phyloP scores from a whole-genome alignment of 148 eudicot species.

The Oxyria digyna region DNA sequence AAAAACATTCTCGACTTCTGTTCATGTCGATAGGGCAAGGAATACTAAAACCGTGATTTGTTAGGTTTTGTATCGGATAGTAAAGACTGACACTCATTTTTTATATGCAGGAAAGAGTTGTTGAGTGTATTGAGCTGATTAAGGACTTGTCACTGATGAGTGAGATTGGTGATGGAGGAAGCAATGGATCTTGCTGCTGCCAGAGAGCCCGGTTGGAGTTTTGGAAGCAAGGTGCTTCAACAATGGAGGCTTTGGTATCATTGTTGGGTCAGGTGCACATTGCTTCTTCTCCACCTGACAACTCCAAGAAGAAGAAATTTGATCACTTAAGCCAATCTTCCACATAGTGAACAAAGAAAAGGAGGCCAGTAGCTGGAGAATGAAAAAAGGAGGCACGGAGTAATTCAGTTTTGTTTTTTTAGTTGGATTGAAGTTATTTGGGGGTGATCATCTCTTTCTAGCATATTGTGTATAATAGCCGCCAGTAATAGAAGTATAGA shows the following conservation, averaged over 20 bases:
- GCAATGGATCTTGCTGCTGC: slow-evolving; percentile 15
- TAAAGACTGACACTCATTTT: too few relatives aligned
- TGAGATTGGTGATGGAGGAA: slow-evolving; percentile 4
- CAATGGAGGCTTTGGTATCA: slow-evolving; percentile 32
- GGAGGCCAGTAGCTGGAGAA: background rate
- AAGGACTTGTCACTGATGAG: slow-evolving; percentile 22
- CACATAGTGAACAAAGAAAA: background rate
- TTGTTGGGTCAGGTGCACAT: slow-evolving; percentile 22
- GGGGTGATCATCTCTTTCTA: too few relatives aligned
- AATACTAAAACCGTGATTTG: background rate
- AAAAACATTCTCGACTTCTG: too few relatives aligned
- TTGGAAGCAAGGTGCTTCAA: slow-evolving; percentile 56
- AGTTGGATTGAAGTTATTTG: slow-evolving; percentile 20
- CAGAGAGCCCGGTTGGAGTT: slow-evolving; percentile 58
- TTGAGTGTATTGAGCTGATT: slow-evolving; percentile 45
- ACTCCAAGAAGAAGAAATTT: slow-evolving; percentile 37
- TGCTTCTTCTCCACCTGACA: slow-evolving; percentile 20
- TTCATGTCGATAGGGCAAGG: slow-evolving; percentile 37
- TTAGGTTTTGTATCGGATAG: background rate
- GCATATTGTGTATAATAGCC: too few relatives aligned
- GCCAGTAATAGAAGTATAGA: too few relatives aligned
- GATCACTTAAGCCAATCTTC: slow-evolving; percentile 11
- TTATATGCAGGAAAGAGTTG: slow-evolving; percentile 40
- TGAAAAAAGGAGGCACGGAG: slow-evolving; percentile 9
- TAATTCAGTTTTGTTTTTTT: slow-evolving; percentile 15